Evolutionary conservation across 2,329 filamentous ascomycete genomes (phyloP), one percentile per base, ranked within the genome.

Genomic region (Aphanoascus verrucosus): DNA sequence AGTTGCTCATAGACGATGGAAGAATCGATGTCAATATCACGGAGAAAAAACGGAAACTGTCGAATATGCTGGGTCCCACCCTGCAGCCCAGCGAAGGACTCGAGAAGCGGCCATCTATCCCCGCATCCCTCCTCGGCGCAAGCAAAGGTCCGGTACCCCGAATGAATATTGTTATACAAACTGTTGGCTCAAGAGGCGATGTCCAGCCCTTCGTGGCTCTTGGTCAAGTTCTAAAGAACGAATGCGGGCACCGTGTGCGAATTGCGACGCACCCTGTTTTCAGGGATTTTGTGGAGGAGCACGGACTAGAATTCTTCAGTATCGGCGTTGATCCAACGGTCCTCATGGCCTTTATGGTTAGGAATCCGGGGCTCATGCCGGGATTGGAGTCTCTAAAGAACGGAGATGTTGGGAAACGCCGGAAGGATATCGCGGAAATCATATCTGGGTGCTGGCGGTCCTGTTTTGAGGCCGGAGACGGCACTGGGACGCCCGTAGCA

Each of bases 331-430:
- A 89, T 64, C 85, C 85, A 1, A 78, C 82, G 1, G 79, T 86
- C 62, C 73, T 88, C 42, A 89, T 88, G 85, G 86, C 88, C 2
- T 94, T 91, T 62, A 94, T 94, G 88, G 88, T 93, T 44, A 90
- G 90, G 68, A 86, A 93, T 60, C 87, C 88, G 0, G 86, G 88
- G 0, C 73, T 94, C 32, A 88, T 94, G 83, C 88, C 88, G 1
- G 85, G 85, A 0, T 80, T 91, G 55, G 84, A 90, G 47, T 83
- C 85, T 0, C 69, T 94, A 47, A 83, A 82, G 56, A 85, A 78
- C 58, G 88, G 88, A 6, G 88, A 93, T 64, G 80, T 94, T 48
- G 83, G 79, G 41, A 85, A 83, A 67, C 77, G 87, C 31, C 78
- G 88, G 31, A 82, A 79, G 57, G 86, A 85, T 14, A 88, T 94